Conservation (phyloP, 202 grass and related monocot species). For the Setaria viridis region DNA sequence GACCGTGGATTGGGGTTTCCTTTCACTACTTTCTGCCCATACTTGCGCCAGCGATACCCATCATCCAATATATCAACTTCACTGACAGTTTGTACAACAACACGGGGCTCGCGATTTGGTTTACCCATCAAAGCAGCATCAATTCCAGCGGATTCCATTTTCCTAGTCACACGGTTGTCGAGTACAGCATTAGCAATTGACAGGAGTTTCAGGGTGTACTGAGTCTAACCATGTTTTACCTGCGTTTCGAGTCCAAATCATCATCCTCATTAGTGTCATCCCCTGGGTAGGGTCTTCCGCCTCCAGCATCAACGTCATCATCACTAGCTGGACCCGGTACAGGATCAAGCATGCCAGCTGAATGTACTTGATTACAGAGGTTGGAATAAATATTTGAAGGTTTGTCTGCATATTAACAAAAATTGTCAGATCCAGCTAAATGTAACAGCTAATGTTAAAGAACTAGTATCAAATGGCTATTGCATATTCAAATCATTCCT, state of each 20-base stretch:
- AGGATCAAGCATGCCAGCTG: slow-evolving; percentile 55
- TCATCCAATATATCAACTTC: slow-evolving; percentile 99
- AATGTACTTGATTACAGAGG: slow-evolving; percentile 57
- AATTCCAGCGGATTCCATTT: slow-evolving; percentile 77
- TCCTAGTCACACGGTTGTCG: slow-evolving; percentile 59
- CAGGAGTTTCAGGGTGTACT: neutral
- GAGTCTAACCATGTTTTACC: slow-evolving; percentile 50
- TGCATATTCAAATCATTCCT: neutral
- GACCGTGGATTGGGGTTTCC: slow-evolving; percentile 97
- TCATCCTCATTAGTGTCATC: slow-evolving; percentile 74
- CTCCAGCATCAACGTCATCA: slow-evolving; percentile 76
- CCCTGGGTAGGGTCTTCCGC: slow-evolving; percentile 68
- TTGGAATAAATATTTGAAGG: slow-evolving; percentile 50
- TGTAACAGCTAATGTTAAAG: neutral
- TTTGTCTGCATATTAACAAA: slow-evolving; percentile 71
- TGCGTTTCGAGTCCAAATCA: slow-evolving; percentile 89
- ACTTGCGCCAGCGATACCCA: slow-evolving; percentile 99
- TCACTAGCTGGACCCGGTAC: slow-evolving; percentile 64
- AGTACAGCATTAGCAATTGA: slow-evolving; percentile 38
- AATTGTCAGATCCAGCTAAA: slow-evolving; percentile 12
- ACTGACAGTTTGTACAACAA: slow-evolving; percentile 99
- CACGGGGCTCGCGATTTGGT: slow-evolving; percentile 88
- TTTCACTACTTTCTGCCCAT: slow-evolving; percentile 99
- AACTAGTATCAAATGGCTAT: neutral
- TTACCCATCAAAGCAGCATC: slow-evolving; percentile 85